Conservation (phyloP, 2,329 filamentous ascomycete genomes). For the Aureobasidium sp. region DNA sequence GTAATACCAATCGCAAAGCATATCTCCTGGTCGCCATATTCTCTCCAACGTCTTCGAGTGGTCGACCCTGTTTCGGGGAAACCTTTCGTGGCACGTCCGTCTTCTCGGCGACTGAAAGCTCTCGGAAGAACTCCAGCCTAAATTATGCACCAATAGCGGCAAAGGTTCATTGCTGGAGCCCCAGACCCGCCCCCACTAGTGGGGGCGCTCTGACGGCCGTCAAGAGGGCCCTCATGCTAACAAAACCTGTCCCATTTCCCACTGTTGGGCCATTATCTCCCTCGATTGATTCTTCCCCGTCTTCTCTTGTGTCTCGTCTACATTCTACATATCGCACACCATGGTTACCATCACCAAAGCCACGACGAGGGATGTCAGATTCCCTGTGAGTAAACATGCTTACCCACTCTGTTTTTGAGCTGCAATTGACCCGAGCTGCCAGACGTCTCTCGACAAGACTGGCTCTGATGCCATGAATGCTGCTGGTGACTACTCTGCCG, state of each 20-base stretch:
- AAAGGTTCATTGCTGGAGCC: slow-evolving; percentile 13
- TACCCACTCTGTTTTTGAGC: slow-evolving; percentile 3
- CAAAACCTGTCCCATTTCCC: slow-evolving; percentile 14
- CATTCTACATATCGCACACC: slow-evolving; percentile 4
- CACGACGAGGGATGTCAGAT: slow-evolving; percentile 44
- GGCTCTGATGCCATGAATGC: slow-evolving; percentile 96
- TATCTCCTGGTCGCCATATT: neutral
- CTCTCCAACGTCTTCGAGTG: neutral
- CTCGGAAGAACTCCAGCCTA: slow-evolving; percentile 9
- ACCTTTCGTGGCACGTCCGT: slow-evolving; percentile 2
- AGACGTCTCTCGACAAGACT: slow-evolving; percentile 92
- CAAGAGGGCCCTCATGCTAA: neutral
- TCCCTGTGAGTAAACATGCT: slow-evolving; percentile 33
- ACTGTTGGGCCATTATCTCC: neutral
- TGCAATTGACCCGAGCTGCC: slow-evolving; percentile 9
- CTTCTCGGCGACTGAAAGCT: slow-evolving; percentile 12
- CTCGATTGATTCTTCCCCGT: neutral
- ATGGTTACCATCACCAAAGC: slow-evolving; percentile 43
- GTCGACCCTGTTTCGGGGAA: slow-evolving; percentile 4
- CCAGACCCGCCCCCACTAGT: slow-evolving; percentile 13
- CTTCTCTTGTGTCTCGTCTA: neutral
- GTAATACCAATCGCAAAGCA: neutral
- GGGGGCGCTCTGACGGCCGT: slow-evolving; percentile 8
- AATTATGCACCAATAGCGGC: slow-evolving; percentile 15
- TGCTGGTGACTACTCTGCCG: slow-evolving; percentile 83